Evolutionary conservation across 306 rosid genomes (phyloP).

Genomic region (Castanea sativa): DNA sequence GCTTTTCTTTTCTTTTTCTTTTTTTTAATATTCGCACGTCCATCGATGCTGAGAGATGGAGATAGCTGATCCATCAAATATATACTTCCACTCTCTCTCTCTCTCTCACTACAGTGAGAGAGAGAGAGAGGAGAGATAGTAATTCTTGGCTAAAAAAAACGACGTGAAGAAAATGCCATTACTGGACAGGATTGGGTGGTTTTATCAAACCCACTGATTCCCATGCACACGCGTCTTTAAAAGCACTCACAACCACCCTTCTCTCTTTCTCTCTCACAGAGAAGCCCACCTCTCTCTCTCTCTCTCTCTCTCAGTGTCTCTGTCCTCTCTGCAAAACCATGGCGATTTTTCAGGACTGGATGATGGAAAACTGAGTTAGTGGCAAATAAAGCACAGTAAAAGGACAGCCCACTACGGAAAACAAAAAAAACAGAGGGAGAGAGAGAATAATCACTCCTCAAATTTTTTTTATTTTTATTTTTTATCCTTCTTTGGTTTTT

Average conservation of each 20-base stretch:
- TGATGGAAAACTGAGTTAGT: slow-evolving; percentile 40
- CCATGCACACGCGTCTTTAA: slow-evolving; percentile 43
- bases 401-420: slow-evolving; percentile 30
- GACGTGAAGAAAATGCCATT: slow-evolving; percentile 22
- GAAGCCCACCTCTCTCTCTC: slow-evolving; percentile 10
- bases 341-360: slow-evolving; percentile 39
- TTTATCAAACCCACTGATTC: slow-evolving; percentile 48
- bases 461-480: not conserved
- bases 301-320: slow-evolving; percentile 17
- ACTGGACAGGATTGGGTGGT: slow-evolving; percentile 9
- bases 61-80: slow-evolving; percentile 13
- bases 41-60: slow-evolving; percentile 21
- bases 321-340: slow-evolving; percentile 36
- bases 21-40: not conserved
- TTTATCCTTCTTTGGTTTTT: slow-evolving; percentile 5
- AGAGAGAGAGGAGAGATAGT: not conserved
- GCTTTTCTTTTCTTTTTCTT: not conserved
- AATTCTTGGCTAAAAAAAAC: not conserved
- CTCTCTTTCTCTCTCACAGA: slow-evolving; percentile 11
- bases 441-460: not conserved
- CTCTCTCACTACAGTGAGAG: not conserved
- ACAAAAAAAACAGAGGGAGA: not conserved
- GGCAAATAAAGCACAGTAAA: slow-evolving; percentile 25
- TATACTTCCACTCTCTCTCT: slow-evolving; percentile 12
- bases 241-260: slow-evolving; percentile 31